Base-by-base conservation (phyloP, 805 yeast genomes). In the Starmera amethionina region DNA sequence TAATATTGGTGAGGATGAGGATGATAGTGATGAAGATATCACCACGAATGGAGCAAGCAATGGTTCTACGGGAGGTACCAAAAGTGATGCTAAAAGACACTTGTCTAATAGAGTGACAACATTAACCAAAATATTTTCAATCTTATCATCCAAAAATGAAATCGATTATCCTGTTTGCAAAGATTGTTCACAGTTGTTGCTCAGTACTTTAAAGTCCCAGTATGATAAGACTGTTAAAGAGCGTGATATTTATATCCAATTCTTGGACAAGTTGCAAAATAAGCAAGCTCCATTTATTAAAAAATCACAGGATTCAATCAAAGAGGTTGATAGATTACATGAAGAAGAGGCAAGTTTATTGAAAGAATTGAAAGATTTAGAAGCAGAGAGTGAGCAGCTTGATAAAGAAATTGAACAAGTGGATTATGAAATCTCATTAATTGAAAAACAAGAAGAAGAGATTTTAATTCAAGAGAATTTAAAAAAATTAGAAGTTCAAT, bases 91-190 rank as follows among this genome's bases (percentile, higher is more conserved):
- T 8, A 22, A 22, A 54, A 50, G 39, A 62, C 70, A 0, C 62
- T 4, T 77, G 3, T 72, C 82, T 0, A 61, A 65, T 5, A 60
- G 78, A 35, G 59, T 77, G 18, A 69, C 70, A 36, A 68, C 77
- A 0, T 56, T 87, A 30, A 76, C 75, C 3, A 75, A 73, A 32
- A 72, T 90, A 2, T 88, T 86, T 56, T 80, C 82, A 46, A 67
- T 83, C 2, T 60, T 90, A 6, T 80, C 93, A 0, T 67, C 73
- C 5, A 80, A 82, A 45, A 79, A 81, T 39, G 87, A 81, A 44
- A 70, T 90, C 13, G 94, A 86, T 46, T 79, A 77, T 52, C 98
- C 98, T 0, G 76, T 93, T 13, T 90, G 97, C 51, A 70, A 70
- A 19, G 97, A 89, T 35, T 93, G 98, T 58, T 82, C 93, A 7